These are phyloP conservation scores for Iberis pinnata DNA, from an alignment of 345 rosid genomes.

Conservation along the genomic window DNA sequence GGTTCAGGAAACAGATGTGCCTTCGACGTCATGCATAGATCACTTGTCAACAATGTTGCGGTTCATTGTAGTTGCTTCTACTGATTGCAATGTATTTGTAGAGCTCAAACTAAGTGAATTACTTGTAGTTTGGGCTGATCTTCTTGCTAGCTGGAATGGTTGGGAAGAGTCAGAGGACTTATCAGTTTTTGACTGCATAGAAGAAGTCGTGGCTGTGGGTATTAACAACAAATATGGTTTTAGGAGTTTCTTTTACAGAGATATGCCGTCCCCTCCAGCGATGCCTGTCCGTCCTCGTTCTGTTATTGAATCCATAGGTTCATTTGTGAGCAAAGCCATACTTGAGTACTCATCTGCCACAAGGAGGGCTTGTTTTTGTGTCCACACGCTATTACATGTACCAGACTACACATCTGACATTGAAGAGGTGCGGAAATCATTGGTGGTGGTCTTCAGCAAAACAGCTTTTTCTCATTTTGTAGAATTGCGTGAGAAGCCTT, in stretches of 20 bases:
- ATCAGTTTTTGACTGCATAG: slow-evolving; percentile 70
- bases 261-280: slow-evolving; percentile 59
- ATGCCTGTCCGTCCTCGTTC: slow-evolving; percentile 61
- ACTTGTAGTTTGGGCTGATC: slow-evolving; percentile 62
- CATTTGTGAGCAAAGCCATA: slow-evolving; percentile 65
- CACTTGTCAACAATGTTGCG: slow-evolving; percentile 55
- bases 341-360: slow-evolving; percentile 69
- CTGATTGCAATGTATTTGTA: slow-evolving; percentile 32
- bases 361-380: slow-evolving; percentile 70
- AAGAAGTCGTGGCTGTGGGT: slow-evolving; percentile 56
- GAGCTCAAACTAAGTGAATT: slow-evolving; percentile 58
- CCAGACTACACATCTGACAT: slow-evolving; percentile 52
- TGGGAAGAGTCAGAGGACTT: slow-evolving; percentile 93
- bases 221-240: slow-evolving; percentile 48
- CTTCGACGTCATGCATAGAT: slow-evolving; percentile 52
- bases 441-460: slow-evolving; percentile 42
- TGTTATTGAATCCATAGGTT: slow-evolving; percentile 60
- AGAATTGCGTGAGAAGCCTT: slow-evolving; percentile 49
- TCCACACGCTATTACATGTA: slow-evolving; percentile 59
- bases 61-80: slow-evolving; percentile 51
- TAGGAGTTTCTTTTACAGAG: slow-evolving; percentile 40
- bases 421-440: slow-evolving; percentile 46
- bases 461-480: slow-evolving; percentile 68
- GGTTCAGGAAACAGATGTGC: slow-evolving; percentile 41
- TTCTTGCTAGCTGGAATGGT: slow-evolving; percentile 72